A percentile compares a stretch with the other conserved stretches of the same genome.
These are phyloP conservation scores for Pichia sp. DNA, from an alignment of 1,139 yeast species.

Conservation along the genomic window DNA sequence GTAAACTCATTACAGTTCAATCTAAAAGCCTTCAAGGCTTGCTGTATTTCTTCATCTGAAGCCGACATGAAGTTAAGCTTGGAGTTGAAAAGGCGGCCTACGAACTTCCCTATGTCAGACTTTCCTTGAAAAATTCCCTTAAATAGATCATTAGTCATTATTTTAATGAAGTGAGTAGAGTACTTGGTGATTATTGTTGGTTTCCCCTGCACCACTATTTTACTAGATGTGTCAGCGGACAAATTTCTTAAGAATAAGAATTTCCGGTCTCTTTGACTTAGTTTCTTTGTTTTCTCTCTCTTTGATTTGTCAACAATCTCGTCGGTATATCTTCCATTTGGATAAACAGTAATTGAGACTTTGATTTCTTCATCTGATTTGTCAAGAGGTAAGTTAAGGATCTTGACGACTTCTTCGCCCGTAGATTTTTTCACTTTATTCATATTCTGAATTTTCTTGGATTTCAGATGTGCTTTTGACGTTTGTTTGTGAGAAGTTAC, in stretches of 20 bases:
- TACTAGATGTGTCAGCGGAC: not conserved
- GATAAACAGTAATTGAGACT: slow-evolving; percentile 16
- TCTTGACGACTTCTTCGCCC: slow-evolving; percentile 8
- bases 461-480: not conserved
- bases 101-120: slow-evolving; percentile 10
- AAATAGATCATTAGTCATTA: slow-evolving; percentile 16
- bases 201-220: not conserved
- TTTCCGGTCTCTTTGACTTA: slow-evolving; percentile 14
- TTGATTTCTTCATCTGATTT: slow-evolving; percentile 7
- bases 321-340: slow-evolving; percentile 14
- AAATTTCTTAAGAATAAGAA: slow-evolving; percentile 11
- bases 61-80: slow-evolving; percentile 6
- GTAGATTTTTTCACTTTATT: not conserved
- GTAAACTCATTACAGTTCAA: not conserved
- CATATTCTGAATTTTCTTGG: not conserved
- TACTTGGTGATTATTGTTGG: slow-evolving; percentile 1
- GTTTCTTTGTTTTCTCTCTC: not conserved
- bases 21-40: not conserved
- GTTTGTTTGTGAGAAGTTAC: not conserved
- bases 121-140: slow-evolving; percentile 12
- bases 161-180: slow-evolving; percentile 1
- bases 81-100: slow-evolving; percentile 8
- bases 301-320: not conserved
- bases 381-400: slow-evolving; percentile 4
- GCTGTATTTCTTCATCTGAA: slow-evolving; percentile 4